Evolutionary conservation across 257 asterid genomes (phyloP).

Genomic region (Nicotiana noctiflora): DNA sequence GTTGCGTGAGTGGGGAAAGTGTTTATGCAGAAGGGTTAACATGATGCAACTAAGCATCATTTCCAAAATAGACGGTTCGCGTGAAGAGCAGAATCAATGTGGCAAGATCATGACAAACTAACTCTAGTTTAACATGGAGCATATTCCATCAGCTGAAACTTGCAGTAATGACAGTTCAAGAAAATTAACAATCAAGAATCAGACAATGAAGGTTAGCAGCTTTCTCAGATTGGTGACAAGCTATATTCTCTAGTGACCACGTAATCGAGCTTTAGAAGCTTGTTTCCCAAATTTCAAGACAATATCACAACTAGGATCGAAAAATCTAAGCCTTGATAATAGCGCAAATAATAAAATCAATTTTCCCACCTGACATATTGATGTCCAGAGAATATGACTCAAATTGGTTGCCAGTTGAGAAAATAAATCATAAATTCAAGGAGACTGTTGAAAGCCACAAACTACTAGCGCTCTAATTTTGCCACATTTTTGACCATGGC

Average conservation of each 20-base stretch:
- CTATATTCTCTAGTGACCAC: not conserved
- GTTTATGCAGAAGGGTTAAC: not conserved
- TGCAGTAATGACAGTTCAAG: not conserved
- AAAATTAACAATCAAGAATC: not conserved
- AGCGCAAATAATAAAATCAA: not conserved
- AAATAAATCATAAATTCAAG: not conserved
- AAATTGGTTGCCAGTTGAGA: not conserved
- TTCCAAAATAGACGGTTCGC: not conserved
- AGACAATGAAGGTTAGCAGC: not conserved
- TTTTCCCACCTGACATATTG: no score
- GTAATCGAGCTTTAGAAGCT: not conserved
- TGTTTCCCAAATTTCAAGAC: not conserved
- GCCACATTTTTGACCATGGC: not conserved
- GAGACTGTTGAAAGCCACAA: not conserved
- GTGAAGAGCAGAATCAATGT: not conserved
- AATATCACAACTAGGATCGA: not conserved
- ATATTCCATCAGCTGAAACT: not conserved
- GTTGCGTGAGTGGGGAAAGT: not conserved
- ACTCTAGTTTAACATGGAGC: not conserved
- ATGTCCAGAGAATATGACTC: not conserved
- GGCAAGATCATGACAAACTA: not conserved
- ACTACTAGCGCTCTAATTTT: not conserved
- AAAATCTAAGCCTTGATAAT: not conserved
- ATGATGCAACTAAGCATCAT: not conserved
- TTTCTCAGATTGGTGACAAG: not conserved